phyloP scores from a whole-genome alignment of 345 rosid species.

The Populus deltoides region DNA sequence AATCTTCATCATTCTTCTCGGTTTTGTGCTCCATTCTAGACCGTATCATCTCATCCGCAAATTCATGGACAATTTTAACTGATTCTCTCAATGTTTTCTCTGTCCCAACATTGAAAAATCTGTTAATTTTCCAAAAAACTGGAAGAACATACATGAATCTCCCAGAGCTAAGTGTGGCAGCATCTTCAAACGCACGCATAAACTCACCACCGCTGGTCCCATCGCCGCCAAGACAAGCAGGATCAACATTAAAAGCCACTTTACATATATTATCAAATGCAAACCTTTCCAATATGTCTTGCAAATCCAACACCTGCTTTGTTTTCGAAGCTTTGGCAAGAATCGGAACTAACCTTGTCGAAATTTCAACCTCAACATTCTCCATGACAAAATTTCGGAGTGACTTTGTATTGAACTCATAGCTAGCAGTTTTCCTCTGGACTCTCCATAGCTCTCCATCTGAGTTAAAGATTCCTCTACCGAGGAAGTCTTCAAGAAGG shows the following conservation, averaged over 20 bases:
- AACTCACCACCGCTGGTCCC: constrained; percentile 11
- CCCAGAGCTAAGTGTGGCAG: constrained; percentile 18
- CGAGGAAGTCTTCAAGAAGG: constrained; percentile 40
- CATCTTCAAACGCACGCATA: constrained; percentile 27
- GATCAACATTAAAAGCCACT: constrained; percentile 26
- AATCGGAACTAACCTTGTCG: constrained; percentile 28
- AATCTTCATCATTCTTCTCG: constrained; percentile 1
- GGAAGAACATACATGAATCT: constrained; percentile 23
- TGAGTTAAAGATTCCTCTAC: constrained; percentile 46
- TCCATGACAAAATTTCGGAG: constrained; percentile 36
- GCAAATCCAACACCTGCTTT: constrained; percentile 25
- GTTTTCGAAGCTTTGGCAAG: constrained; percentile 15
- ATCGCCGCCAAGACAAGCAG: constrained; percentile 11
- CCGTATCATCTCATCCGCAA: constrained; percentile 13
- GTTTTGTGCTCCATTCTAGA: not conserved
- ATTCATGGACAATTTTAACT: constrained; percentile 9
- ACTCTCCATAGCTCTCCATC: constrained; percentile 42
- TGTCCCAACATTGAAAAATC: constrained; percentile 4
- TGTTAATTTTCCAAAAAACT: not conserved
- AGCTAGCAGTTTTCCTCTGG: constrained; percentile 46
- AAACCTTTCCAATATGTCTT: constrained; percentile 18
- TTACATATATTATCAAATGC: constrained; percentile 33
- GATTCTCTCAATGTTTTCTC: constrained; percentile 10
- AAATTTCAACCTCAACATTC: constrained; percentile 30
- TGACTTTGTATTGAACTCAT: constrained; percentile 43